phyloP scores from a whole-genome alignment of 345 rosid species.

The Passiflora organensis region DNA sequence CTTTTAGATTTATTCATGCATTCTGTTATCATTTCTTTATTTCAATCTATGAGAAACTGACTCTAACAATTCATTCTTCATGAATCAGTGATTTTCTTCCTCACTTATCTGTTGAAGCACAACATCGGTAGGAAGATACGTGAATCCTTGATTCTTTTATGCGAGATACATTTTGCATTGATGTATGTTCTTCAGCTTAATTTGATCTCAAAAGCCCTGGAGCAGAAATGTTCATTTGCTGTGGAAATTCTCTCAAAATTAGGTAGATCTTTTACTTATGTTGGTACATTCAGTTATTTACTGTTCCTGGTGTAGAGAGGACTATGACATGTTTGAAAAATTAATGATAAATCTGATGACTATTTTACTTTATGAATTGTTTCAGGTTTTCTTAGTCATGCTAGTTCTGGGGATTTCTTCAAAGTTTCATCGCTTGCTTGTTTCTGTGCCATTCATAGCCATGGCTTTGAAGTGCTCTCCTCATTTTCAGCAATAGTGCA shows the following conservation, averaged over 20 bases:
- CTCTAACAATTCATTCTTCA: slow-evolving; percentile 14
- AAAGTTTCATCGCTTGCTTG: slow-evolving; percentile 38
- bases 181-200: slow-evolving; percentile 34
- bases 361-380: slow-evolving; percentile 4
- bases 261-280: slow-evolving; percentile 18
- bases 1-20: not conserved
- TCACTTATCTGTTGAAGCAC: slow-evolving; percentile 35
- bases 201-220: slow-evolving; percentile 29
- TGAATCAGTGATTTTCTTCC: slow-evolving; percentile 38
- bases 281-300: slow-evolving; percentile 1
- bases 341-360: no score
- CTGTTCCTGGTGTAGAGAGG: not conserved
- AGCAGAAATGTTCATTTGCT: slow-evolving; percentile 19
- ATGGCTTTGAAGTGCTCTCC: slow-evolving; percentile 38
- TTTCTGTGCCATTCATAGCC: slow-evolving; percentile 35
- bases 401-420: slow-evolving; percentile 29
- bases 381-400: slow-evolving; percentile 33
- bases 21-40: not conserved
- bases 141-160: slow-evolving; percentile 31
- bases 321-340: not conserved
- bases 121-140: slow-evolving; percentile 26
- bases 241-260: slow-evolving; percentile 25
- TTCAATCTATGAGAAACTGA: slow-evolving; percentile 4
- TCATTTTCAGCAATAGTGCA: slow-evolving; percentile 40
- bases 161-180: slow-evolving; percentile 37